These are phyloP conservation scores for Rhodotorula sp. DNA, from an alignment of 1,284 basidiomycete species.

Conservation along the genomic window DNA sequence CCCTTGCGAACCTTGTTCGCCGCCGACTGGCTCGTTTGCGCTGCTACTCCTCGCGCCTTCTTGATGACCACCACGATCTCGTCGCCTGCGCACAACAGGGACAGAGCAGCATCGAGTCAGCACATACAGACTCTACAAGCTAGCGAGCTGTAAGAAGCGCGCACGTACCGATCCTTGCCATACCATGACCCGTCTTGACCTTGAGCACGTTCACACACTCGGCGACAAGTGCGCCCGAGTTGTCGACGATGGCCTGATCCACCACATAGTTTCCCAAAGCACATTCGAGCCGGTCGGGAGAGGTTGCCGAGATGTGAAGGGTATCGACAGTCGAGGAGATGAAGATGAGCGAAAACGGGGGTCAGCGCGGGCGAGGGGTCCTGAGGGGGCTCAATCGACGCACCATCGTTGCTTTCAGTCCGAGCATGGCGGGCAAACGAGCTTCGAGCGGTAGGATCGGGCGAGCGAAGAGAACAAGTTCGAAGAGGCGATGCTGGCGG, in stretches of 20 bases:
- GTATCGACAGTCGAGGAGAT: conserved; percentile 3
- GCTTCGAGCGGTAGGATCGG: neutral
- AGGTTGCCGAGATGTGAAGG: neutral
- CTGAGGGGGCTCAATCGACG: conserved; percentile 53
- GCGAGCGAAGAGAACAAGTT: neutral
- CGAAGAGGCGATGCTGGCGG: neutral
- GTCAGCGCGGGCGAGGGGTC: neutral
- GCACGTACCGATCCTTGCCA: conserved; percentile 59
- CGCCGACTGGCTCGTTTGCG: conserved; percentile 53
- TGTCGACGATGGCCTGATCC: conserved; percentile 83
- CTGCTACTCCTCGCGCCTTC: conserved; percentile 70
- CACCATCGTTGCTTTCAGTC: conserved; percentile 84
- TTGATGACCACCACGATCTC: conserved; percentile 97
- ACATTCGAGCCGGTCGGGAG: conserved; percentile 8
- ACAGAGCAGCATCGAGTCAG: too few relatives aligned
- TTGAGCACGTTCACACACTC: conserved; percentile 98
- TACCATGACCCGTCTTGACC: conserved; percentile 79
- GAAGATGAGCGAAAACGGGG: neutral
- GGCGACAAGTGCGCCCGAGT: conserved; percentile 92
- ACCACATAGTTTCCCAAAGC: conserved; percentile 76
- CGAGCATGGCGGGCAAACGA: conserved; percentile 65
- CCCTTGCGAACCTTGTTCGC: conserved; percentile 73
- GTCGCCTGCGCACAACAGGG: conserved; percentile 61
- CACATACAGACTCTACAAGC: neutral
- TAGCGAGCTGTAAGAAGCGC: neutral